phyloP scores from a whole-genome alignment of 345 rosid species.

The Gynandropsis gynandra region DNA sequence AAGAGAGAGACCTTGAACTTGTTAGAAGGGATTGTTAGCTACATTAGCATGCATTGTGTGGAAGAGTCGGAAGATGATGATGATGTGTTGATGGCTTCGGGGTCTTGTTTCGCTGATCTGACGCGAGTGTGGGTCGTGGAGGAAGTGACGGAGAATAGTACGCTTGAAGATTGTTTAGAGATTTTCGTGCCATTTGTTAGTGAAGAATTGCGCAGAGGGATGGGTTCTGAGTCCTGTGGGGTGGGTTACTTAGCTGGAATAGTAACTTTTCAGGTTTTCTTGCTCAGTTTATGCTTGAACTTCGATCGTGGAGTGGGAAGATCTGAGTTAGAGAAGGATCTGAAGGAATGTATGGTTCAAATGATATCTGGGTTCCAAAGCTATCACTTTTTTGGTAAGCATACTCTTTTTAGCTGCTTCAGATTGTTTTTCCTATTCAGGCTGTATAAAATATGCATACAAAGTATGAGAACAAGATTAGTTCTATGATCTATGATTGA shows the following conservation, averaged over 20 bases:
- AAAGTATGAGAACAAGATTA: not conserved
- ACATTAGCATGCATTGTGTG: constrained; percentile 36
- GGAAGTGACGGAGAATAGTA: constrained; percentile 27
- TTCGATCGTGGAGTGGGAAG: constrained; percentile 28
- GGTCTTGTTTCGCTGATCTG: constrained; percentile 43
- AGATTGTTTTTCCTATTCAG: not conserved
- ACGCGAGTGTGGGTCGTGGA: constrained; percentile 53
- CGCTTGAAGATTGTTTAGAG: constrained; percentile 33
- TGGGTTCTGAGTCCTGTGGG: constrained; percentile 31
- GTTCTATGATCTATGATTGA: not conserved
- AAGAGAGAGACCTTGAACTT: constrained; percentile 41
- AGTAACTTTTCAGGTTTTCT: constrained; percentile 54
- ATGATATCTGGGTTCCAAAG: constrained; percentile 43
- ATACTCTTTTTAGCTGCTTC: constrained; percentile 5
- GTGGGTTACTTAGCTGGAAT: constrained; percentile 55
- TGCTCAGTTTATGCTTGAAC: constrained; percentile 52
- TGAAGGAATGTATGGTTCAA: constrained; percentile 34
- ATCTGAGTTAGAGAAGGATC: constrained; percentile 34
- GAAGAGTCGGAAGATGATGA: constrained; percentile 17
- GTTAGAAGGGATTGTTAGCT: constrained; percentile 46
- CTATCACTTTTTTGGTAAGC: constrained; percentile 53
- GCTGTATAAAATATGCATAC: not conserved
- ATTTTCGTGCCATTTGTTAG: constrained; percentile 47
- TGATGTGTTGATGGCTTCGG: constrained; percentile 29
- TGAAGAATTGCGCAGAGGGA: constrained; percentile 29